Evolutionary conservation across 768 basidiomycete species (phyloP).

Genomic region (Phlegmacium glaucopus): DNA sequence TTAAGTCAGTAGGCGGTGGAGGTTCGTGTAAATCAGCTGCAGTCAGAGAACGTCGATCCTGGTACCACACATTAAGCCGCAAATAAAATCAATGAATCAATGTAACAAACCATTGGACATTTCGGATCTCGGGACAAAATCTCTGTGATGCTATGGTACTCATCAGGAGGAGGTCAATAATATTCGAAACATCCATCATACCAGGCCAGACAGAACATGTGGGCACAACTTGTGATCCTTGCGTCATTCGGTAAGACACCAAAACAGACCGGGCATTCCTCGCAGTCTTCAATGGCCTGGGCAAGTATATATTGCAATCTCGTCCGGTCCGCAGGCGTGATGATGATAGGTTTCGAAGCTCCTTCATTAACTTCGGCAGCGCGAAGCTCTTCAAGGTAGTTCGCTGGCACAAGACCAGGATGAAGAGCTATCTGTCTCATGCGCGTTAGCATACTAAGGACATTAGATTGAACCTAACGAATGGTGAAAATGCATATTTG

Average conservation of each 20-base stretch:
- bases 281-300: slow-evolving; percentile 72
- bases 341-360: slow-evolving; percentile 22
- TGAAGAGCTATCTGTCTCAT: slow-evolving; percentile 81
- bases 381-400: slow-evolving; percentile 66
- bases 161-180: not conserved
- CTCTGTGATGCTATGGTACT: slow-evolving; percentile 54
- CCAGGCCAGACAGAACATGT: slow-evolving; percentile 73
- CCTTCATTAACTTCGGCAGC: slow-evolving; percentile 33
- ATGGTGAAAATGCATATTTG: slow-evolving; percentile 1
- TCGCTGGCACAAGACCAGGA: slow-evolving; percentile 66
- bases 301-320: slow-evolving; percentile 57
- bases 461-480: slow-evolving; percentile 59
- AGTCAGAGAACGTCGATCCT: slow-evolving; percentile 70
- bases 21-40: slow-evolving; percentile 59
- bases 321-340: slow-evolving; percentile 52
- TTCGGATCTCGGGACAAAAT: slow-evolving; percentile 67
- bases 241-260: slow-evolving; percentile 50
- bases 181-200: slow-evolving; percentile 21
- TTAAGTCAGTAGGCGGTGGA: slow-evolving; percentile 62
- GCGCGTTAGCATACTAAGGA: slow-evolving; percentile 81
- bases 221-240: slow-evolving; percentile 70
- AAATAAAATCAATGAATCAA: not conserved
- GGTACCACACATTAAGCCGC: slow-evolving; percentile 2
- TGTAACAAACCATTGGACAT: slow-evolving; percentile 67
- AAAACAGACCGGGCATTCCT: slow-evolving; percentile 83